Evolutionary conservation across 371 early-diverging fungal species (phyloP).

Genomic region (Funneliformis caledonium): DNA sequence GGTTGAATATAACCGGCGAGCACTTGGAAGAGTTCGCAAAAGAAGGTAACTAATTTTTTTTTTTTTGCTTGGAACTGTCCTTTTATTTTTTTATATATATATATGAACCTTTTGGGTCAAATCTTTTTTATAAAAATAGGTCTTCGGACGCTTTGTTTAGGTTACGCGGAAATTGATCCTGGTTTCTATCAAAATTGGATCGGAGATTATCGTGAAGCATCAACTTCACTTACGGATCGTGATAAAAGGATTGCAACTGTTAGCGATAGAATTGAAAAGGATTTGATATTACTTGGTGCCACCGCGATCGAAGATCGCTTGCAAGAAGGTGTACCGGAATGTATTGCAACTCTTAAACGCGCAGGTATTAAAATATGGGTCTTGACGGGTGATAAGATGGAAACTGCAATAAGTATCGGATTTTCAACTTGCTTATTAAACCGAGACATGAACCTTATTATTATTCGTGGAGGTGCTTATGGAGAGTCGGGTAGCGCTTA

Average conservation of each 20-base stretch:
- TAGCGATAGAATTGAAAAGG: constrained; percentile 70
- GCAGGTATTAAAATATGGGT: constrained; percentile 89
- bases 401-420: constrained; percentile 91
- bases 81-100: too few relatives aligned
- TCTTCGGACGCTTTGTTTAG: constrained; percentile 78
- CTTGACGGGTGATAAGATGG: constrained; percentile 94
- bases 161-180: constrained; percentile 65
- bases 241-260: constrained; percentile 65
- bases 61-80: background rate
- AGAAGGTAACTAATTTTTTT: constrained; percentile 49
- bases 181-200: constrained; percentile 71
- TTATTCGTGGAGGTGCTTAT: constrained; percentile 51
- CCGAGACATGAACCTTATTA: constrained; percentile 67
- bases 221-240: constrained; percentile 69
- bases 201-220: constrained; percentile 67
- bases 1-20: constrained; percentile 49
- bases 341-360: constrained; percentile 72
- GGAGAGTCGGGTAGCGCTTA: constrained; percentile 53
- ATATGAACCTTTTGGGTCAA: background rate
- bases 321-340: constrained; percentile 82
- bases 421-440: constrained; percentile 70
- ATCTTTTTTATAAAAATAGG: constrained; percentile 53
- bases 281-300: constrained; percentile 62
- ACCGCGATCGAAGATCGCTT: constrained; percentile 83
- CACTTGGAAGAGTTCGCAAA: constrained; percentile 73